Evolutionary conservation across 2,329 filamentous ascomycete species (phyloP).

Genomic region (Pseudocercospora eumusae): DNA sequence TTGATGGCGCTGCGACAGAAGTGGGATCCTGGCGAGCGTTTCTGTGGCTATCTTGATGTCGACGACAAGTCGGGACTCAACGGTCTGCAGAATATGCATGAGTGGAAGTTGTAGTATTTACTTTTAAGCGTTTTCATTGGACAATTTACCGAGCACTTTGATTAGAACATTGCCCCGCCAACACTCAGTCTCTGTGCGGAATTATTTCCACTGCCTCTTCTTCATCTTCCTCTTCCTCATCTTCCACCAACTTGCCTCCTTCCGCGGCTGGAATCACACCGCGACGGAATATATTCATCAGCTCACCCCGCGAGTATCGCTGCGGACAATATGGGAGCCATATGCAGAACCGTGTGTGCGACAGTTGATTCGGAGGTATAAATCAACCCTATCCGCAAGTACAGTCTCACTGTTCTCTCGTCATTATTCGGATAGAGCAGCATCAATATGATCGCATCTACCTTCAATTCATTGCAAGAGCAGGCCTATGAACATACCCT

Average conservation of each 20-base stretch:
- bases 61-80: conserved; percentile 47
- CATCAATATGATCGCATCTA: conserved; percentile 16
- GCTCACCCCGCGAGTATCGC: neutral
- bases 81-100: conserved; percentile 45
- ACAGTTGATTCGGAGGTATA: neutral
- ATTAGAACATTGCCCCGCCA: too few relatives aligned
- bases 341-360: neutral
- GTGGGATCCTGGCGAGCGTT: conserved; percentile 49
- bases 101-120: too few relatives aligned
- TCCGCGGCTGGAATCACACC: conserved; percentile 10
- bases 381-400: too few relatives aligned
- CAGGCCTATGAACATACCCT: conserved; percentile 9
- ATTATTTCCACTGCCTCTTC: neutral
- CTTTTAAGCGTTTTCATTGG: too few relatives aligned
- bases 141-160: too few relatives aligned
- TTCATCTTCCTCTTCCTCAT: neutral
- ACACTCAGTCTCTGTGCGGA: neutral
- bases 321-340: neutral
- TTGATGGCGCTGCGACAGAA: conserved; percentile 49
- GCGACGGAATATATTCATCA: conserved; percentile 13
- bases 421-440: neutral
- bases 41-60: conserved; percentile 51
- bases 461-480: conserved; percentile 9
- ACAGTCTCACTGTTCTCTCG: too few relatives aligned
- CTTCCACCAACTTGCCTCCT: neutral